phyloP scores from a whole-genome alignment of 2,329 filamentous ascomycete species.

The Chaetomium olivaceum region DNA sequence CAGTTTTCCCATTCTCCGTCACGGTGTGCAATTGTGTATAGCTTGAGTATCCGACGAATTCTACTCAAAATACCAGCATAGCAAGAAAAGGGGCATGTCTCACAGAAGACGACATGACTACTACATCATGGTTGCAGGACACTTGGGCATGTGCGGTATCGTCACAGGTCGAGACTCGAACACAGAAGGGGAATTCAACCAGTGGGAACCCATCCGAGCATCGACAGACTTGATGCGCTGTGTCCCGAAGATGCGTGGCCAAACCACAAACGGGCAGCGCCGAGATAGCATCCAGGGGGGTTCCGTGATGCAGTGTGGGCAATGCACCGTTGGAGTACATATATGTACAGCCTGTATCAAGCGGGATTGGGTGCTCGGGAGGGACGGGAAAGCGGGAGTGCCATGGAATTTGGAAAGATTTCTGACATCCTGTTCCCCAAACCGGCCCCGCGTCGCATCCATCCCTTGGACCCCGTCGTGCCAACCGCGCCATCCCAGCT shows the following conservation, averaged over 20 bases:
- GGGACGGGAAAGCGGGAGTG: conserved; percentile 31
- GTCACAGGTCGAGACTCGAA: not conserved
- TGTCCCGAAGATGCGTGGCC: not conserved
- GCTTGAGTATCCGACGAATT: too few relatives aligned
- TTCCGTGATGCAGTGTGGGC: conserved; percentile 2
- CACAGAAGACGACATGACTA: not conserved
- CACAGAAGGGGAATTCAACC: not conserved
- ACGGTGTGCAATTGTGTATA: too few relatives aligned
- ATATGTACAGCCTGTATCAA: not conserved
- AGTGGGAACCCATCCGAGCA: not conserved
- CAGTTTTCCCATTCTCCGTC: not conserved
- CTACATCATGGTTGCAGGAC: not conserved
- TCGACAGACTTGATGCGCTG: not conserved
- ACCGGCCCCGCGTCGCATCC: conserved; percentile 29
- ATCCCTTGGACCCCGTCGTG: conserved; percentile 16
- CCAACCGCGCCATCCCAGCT: conserved; percentile 21
- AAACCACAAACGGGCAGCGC: not conserved
- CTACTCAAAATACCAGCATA: too few relatives aligned
- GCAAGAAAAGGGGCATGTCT: not conserved
- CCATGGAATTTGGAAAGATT: conserved; percentile 32
- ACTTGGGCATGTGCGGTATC: not conserved
- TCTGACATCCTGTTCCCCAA: conserved; percentile 32
- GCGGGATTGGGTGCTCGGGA: conserved; percentile 12
- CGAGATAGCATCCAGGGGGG: not conserved
- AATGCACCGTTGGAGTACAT: not conserved